Percentiles rank a stretch among this genome's conserved stretches.
These are phyloP conservation scores for Phytopythium ostracodes DNA, from an alignment of 352 stramenopile genomes.

Conservation along the genomic window DNA sequence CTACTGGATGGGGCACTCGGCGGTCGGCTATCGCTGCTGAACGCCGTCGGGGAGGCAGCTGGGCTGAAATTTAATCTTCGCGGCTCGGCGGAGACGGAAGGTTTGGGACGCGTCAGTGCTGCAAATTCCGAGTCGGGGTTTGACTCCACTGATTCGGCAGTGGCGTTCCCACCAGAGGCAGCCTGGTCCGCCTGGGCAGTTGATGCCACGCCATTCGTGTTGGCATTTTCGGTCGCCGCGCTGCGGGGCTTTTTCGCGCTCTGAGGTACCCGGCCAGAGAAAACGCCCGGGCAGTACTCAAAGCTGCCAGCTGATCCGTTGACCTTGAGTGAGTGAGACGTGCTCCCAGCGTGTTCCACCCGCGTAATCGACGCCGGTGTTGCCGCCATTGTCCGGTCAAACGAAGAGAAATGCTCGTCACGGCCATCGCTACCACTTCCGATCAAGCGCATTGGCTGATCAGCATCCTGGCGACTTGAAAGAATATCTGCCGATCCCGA, in stretches of 20 bases:
- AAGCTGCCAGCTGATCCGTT: conserved; percentile 5
- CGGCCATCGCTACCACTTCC: not conserved
- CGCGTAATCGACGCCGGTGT: not conserved
- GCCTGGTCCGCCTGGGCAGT: not conserved
- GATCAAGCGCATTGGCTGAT: not conserved
- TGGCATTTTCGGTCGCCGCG: not conserved
- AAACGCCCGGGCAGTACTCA: conserved; percentile 66
- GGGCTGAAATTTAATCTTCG: conserved; percentile 7
- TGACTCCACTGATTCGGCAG: conserved; percentile 43
- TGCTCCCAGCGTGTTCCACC: not conserved
- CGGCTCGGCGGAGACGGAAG: conserved; percentile 9
- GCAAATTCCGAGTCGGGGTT: conserved; percentile 31
- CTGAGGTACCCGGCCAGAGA: conserved; percentile 47
- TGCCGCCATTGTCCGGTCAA: conserved; percentile 5
- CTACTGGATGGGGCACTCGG: conserved; percentile 20
- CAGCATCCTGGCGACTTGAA: conserved; percentile 4
- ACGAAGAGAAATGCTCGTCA: conserved; percentile 1
- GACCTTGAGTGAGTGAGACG: conserved; percentile 3
- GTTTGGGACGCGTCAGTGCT: conserved; percentile 35
- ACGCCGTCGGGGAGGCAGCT: not conserved
- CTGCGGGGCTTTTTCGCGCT: conserved; percentile 25
- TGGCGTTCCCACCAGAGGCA: not conserved
- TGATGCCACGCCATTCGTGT: conserved; percentile 15
- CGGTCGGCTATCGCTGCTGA: conserved; percentile 3
- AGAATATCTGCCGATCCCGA: not conserved